These are phyloP conservation scores for Scytalidium lignicola DNA, from an alignment of 2,329 filamentous ascomycete genomes.

Conservation along the genomic window DNA sequence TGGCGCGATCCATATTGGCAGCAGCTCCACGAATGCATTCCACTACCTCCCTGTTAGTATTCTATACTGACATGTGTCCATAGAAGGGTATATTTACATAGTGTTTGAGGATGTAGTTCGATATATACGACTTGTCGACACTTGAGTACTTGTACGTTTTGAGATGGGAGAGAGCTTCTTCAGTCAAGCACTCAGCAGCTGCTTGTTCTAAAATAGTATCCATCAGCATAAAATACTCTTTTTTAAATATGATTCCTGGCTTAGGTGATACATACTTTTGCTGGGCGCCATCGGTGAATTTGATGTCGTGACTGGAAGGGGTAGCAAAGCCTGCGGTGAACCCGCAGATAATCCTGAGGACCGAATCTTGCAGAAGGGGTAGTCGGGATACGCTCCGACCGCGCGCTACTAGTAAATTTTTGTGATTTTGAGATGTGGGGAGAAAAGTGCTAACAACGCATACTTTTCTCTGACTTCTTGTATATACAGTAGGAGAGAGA, in stretches of 20 bases:
- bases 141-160: slow-evolving; percentile 96
- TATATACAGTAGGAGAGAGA: too few relatives aligned
- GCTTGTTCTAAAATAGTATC: slow-evolving; percentile 39
- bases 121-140: slow-evolving; percentile 92
- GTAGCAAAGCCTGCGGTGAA: slow-evolving; percentile 17
- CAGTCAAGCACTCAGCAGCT: slow-evolving; percentile 70
- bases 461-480: background rate
- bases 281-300: slow-evolving; percentile 32
- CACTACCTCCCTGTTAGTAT: slow-evolving; percentile 53
- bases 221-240: background rate
- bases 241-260: background rate
- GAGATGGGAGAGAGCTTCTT: slow-evolving; percentile 85
- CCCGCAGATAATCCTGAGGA: slow-evolving; percentile 19
- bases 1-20: slow-evolving; percentile 94
- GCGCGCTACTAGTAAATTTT: slow-evolving; percentile 11
- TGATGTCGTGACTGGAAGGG: slow-evolving; percentile 24
- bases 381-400: slow-evolving; percentile 25
- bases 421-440: background rate
- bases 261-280: slow-evolving; percentile 26
- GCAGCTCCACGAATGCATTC: slow-evolving; percentile 88
- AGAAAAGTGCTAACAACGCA: background rate
- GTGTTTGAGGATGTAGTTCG: slow-evolving; percentile 87
- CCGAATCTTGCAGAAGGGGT: slow-evolving; percentile 20
- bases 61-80: slow-evolving; percentile 13
- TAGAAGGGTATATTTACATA: slow-evolving; percentile 58